These are phyloP conservation scores for Diplosphaera chodatii DNA, from an alignment of 139 green algal species.

Conservation along the genomic window DNA sequence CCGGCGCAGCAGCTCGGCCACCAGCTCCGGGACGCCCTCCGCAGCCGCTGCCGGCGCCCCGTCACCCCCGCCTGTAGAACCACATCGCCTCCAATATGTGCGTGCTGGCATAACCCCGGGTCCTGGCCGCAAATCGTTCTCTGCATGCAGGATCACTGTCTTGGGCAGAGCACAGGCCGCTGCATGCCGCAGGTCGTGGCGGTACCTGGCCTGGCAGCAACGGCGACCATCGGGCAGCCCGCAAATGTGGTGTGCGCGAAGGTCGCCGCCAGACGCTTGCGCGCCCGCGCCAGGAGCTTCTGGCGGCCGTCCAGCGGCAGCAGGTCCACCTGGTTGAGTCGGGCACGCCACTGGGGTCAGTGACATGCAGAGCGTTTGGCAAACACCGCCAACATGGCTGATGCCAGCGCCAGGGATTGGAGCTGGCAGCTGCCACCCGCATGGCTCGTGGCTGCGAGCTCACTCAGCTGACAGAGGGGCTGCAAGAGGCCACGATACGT, in stretches of 20 bases:
- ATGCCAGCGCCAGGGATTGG: too few relatives aligned
- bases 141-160: too few relatives aligned
- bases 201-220: slow-evolving; percentile 50
- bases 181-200: background rate
- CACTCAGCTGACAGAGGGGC: too few relatives aligned
- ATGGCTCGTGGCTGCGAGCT: too few relatives aligned
- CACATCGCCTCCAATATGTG: too few relatives aligned
- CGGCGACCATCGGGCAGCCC: slow-evolving; percentile 61
- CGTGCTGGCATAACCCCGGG: too few relatives aligned
- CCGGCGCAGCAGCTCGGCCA: slow-evolving; percentile 14
- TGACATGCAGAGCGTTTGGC: too few relatives aligned
- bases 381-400: too few relatives aligned
- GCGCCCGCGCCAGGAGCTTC: slow-evolving; percentile 48
- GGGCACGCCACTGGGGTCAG: too few relatives aligned
- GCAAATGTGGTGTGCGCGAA: slow-evolving; percentile 80
- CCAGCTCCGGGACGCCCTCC: slow-evolving; percentile 22
- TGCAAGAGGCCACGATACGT: too few relatives aligned
- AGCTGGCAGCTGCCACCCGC: slow-evolving; percentile 5
- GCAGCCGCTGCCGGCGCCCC: background rate
- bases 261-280: slow-evolving; percentile 49
- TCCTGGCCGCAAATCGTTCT: too few relatives aligned
- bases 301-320: slow-evolving; percentile 52
- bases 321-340: slow-evolving; percentile 56
- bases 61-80: slow-evolving; percentile 12
- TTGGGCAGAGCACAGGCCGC: too few relatives aligned